Percentiles rank a stretch among this genome's conserved stretches.
These are phyloP conservation scores for Annulohypoxylon bovei DNA, from an alignment of 495 filamentous ascomycete species.

Conservation along the genomic window DNA sequence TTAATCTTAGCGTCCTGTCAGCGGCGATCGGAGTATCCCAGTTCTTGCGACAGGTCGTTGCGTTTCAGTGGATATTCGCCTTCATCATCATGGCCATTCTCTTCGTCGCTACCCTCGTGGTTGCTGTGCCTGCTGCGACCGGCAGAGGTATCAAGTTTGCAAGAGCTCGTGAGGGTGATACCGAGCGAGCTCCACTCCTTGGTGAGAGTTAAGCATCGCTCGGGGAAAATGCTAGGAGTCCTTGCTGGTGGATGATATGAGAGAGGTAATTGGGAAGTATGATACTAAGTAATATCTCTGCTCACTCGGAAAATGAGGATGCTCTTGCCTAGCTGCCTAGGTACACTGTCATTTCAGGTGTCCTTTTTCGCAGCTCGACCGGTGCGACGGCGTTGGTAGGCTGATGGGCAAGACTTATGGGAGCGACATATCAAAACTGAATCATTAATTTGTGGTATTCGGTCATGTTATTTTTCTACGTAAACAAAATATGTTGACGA, in stretches of 20 bases:
- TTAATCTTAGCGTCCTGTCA: constrained; percentile 75
- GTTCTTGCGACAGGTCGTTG: constrained; percentile 72
- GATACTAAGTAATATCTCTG: background rate
- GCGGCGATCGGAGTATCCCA: constrained; percentile 81
- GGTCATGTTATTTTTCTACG: too few relatives aligned
- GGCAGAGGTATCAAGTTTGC: constrained; percentile 57
- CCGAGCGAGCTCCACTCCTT: constrained; percentile 64
- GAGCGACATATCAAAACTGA: background rate
- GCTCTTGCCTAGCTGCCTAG: too few relatives aligned
- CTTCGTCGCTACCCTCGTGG: constrained; percentile 68
- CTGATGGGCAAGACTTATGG: background rate
- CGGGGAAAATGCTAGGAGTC: background rate
- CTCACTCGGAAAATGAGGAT: constrained; percentile 5
- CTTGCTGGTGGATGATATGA: background rate
- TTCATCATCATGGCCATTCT: constrained; percentile 82
- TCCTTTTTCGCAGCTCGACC: background rate
- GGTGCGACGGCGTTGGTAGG: constrained; percentile 13
- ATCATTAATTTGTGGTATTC: background rate
- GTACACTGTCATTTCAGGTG: constrained; percentile 8
- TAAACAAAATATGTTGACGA: too few relatives aligned
- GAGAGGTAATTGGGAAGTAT: background rate
- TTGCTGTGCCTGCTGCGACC: constrained; percentile 71
- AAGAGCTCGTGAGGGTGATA: constrained; percentile 48
- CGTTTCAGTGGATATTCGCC: constrained; percentile 91
- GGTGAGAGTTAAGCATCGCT: constrained; percentile 41